phyloP scores from a whole-genome alignment of 1,284 basidiomycete species.

The Tausonia pullulans region DNA sequence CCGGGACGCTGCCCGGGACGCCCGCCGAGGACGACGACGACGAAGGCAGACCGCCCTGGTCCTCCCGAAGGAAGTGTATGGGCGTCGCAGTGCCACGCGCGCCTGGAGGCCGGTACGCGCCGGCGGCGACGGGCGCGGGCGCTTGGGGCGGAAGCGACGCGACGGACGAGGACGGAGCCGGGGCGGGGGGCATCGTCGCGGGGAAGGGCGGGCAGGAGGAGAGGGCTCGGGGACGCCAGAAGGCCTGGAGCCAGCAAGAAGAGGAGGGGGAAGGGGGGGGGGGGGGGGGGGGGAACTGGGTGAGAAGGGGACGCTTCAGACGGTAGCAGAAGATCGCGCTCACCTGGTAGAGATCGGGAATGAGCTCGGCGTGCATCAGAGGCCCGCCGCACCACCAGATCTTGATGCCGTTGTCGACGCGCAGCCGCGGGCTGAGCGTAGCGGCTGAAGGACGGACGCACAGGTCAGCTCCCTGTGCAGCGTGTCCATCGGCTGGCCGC shows the following conservation, averaged over 20 bases:
- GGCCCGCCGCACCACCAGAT: conserved; percentile 87
- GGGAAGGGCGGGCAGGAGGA: conserved; percentile 62
- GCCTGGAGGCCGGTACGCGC: conserved; percentile 82
- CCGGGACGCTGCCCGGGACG: no score
- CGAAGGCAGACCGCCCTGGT: conserved; percentile 51
- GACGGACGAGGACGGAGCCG: conserved; percentile 54
- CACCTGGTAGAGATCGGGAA: conserved; percentile 84
- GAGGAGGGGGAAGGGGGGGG: no score
- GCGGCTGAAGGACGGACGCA: conserved; percentile 42
- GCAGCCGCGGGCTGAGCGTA: conserved; percentile 80
- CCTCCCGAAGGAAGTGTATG: conserved; percentile 74
- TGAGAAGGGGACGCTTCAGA: neutral
- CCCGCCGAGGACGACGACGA: no score
- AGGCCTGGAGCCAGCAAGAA: conserved; percentile 33
- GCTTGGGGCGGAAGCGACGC: conserved; percentile 36
- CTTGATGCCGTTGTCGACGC: conserved; percentile 95
- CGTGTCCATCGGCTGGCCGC: no score
- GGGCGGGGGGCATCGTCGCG: conserved; percentile 57
- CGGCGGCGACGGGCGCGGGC: conserved; percentile 50
- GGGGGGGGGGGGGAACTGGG: neutral
- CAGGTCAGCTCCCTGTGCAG: neutral
- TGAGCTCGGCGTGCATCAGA: conserved; percentile 69
- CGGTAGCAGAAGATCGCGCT: conserved; percentile 25
- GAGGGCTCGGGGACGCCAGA: conserved; percentile 66
- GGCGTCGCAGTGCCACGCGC: conserved; percentile 78